Conservation (phyloP, 768 basidiomycete genomes). For the Boletus rex-veris region DNA sequence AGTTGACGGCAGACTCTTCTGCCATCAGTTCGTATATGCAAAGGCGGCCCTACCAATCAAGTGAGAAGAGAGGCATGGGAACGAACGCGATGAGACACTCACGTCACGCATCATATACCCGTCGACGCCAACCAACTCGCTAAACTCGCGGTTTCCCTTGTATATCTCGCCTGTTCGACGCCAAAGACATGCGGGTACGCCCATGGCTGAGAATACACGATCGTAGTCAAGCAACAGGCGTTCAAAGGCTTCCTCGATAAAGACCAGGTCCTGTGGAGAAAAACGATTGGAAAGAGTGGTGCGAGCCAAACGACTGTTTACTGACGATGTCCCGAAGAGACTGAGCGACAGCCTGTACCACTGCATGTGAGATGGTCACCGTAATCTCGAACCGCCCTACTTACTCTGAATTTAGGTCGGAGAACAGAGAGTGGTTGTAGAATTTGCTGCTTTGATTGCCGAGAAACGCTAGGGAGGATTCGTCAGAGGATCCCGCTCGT, state of each 20-base stretch:
- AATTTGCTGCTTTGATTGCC: constrained; percentile 89
- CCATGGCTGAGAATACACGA: constrained; percentile 92
- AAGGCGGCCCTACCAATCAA: constrained; percentile 61
- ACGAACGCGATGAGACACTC: constrained; percentile 21
- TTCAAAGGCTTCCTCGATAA: constrained; percentile 98
- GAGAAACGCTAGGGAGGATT: constrained; percentile 60
- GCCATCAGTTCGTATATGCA: constrained; percentile 99
- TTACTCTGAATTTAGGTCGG: constrained; percentile 79
- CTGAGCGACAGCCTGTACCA: constrained; percentile 66
- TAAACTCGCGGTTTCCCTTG: constrained; percentile 96
- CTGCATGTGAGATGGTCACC: neutral
- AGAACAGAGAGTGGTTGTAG: constrained; percentile 83
- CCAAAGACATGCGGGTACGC: constrained; percentile 96
- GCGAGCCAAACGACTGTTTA: neutral
- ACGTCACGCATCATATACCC: constrained; percentile 87
- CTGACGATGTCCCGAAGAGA: constrained; percentile 77
- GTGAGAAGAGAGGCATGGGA: neutral
- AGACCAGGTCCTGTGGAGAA: constrained; percentile 73
- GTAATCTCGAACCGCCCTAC: constrained; percentile 15
- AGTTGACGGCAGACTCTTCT: constrained; percentile 93
- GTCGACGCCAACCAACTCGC: constrained; percentile 84
- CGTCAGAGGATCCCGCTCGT: neutral
- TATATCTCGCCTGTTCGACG: constrained; percentile 97
- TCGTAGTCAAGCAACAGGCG: constrained; percentile 93
- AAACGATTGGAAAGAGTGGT: neutral